phyloP scores from a whole-genome alignment of 2,329 filamentous ascomycete genomes.

The Colletotrichum cuscutae region DNA sequence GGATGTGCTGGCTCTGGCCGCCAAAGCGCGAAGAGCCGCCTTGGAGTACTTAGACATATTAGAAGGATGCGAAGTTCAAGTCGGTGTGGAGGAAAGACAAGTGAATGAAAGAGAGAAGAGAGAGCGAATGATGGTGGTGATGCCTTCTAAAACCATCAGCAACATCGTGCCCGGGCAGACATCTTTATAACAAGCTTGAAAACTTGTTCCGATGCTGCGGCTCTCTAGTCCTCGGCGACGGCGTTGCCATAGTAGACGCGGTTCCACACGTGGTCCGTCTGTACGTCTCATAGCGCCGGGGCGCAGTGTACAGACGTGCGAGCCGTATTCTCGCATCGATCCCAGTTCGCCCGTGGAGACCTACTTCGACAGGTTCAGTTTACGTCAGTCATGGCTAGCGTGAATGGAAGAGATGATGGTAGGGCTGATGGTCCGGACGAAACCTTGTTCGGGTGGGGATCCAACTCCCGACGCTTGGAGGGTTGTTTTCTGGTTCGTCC shows the following conservation, averaged over 20 bases:
- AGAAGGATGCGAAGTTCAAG: too few relatives aligned
- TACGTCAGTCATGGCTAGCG: not conserved
- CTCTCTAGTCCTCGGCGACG: not conserved
- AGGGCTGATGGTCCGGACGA: slow-evolving; percentile 9
- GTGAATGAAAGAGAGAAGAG: not conserved
- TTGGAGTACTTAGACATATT: slow-evolving; percentile 18
- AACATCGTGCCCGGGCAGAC: not conserved
- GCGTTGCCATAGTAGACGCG: not conserved
- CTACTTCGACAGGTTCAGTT: not conserved
- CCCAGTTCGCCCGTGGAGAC: not conserved
- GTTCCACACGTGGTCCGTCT: not conserved
- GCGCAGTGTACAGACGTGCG: slow-evolving; percentile 1
- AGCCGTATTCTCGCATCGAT: slow-evolving; percentile 8
- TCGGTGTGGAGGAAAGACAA: not conserved
- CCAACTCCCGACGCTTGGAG: not conserved
- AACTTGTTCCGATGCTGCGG: too few relatives aligned
- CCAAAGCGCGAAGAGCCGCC: slow-evolving; percentile 7
- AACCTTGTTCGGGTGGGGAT: slow-evolving; percentile 7
- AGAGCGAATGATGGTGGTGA: not conserved
- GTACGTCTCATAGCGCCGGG: slow-evolving; percentile 26
- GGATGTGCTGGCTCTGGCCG: slow-evolving; percentile 33
- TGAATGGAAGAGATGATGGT: not conserved
- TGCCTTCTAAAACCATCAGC: not conserved
- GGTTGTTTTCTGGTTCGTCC: not conserved
- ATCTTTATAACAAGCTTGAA: not conserved